These are phyloP conservation scores for Metschnikowia vanudenii DNA, from an alignment of 805 yeast genomes.

Conservation along the genomic window DNA sequence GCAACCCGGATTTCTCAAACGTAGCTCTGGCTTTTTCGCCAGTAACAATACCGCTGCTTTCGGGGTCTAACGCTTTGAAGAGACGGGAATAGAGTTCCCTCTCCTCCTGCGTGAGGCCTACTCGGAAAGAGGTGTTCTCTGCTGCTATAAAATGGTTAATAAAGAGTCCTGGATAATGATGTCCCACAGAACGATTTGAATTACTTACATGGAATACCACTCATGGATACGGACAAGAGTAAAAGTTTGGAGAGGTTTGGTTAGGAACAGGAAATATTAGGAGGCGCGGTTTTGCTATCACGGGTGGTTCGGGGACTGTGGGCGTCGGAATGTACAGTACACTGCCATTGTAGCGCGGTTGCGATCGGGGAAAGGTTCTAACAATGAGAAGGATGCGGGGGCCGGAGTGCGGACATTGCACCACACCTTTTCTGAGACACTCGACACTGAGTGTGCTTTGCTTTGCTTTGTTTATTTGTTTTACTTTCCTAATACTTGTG, in stretches of 20 bases:
- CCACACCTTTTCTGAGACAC: background rate
- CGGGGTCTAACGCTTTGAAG: conserved; percentile 78
- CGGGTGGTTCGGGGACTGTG: conserved; percentile 3
- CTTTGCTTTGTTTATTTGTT: no score
- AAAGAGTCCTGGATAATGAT: background rate
- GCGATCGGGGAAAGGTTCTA: background rate
- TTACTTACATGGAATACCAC: conserved; percentile 3
- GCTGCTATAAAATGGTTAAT: conserved; percentile 4
- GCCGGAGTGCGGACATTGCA: background rate
- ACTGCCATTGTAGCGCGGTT: conserved; percentile 1
- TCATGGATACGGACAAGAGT: background rate
- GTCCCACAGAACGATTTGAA: background rate
- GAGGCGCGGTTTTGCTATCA: conserved; percentile 1
- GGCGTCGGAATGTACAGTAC: conserved; percentile 5
- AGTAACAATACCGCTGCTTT: conserved; percentile 74
- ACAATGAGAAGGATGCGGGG: no score
- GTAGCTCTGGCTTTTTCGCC: conserved; percentile 84
- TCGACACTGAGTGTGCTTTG: background rate
- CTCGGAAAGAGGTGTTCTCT: conserved; percentile 34
- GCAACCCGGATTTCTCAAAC: conserved; percentile 81
- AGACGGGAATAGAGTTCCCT: conserved; percentile 68
- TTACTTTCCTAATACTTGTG: no score
- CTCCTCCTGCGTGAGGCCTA: conserved; percentile 70
- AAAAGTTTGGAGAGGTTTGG: background rate
- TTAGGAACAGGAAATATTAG: background rate